Base-by-base conservation (phyloP, 208 protist genomes). In the Trypanosoma brucei region DNA sequence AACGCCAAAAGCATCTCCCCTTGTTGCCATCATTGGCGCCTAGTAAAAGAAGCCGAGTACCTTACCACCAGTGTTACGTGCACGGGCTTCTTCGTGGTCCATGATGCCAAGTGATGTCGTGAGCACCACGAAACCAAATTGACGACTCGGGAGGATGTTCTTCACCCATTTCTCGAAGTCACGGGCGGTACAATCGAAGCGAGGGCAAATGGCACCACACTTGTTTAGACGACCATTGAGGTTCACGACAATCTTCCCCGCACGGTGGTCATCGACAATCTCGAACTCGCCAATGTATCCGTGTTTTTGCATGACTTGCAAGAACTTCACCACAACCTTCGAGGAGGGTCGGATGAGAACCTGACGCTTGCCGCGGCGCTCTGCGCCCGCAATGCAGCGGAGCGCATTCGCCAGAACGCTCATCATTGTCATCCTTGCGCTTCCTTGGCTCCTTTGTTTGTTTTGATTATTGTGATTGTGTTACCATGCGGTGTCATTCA, bases 231-330 rank as follows among this genome's bases (percentile, higher is more conserved):
- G 96, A 62, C 99, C 99, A 76, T 99, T 98, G 36, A 99, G 96
- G 72, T 99, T 97, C 61, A 99, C 92, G 62, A 99, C 98, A 70
- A 99, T 99, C 88, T 99, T 99, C 69, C 98, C 98, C 14, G 91
- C 81, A 71, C 99, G 93, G 88, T 99, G 98, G 89, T 99, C 98
- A 86, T 99, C 99, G 76, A 99, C 93, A 82, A 99, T 88, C 88
- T 99, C 98, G 80, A 99, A 99, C 80, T 99, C 99, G 65, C 98
- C 98, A 88, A 99, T 99, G 96, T 99, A 99, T 84, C 98, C 97
- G 88, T 99, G 98, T 88, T 99, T 99, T 96, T 99, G 97, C 99
- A 99, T 99, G 64, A 99, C 97, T 68, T 95, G 84, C 59, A 99
- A 90, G 90, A 99, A 99, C 83, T 99, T 99, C 72, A 99, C 85